Base-by-base conservation (phyloP, 257 asterid species). In the Salvia rosmarinus region DNA sequence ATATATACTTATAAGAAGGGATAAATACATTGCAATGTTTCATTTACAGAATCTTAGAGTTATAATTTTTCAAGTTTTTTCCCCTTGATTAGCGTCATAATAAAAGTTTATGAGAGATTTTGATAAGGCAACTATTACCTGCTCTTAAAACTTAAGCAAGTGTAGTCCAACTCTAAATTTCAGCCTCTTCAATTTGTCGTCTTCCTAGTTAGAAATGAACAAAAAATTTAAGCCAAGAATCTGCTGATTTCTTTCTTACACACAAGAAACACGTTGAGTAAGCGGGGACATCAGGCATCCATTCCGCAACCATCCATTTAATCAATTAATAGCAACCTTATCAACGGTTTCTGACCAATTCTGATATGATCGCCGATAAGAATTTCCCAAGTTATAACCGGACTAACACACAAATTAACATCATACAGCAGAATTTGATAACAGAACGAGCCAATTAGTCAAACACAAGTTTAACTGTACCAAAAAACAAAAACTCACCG, bases 71-170 rank as follows among this genome's bases (percentile, higher is more conserved):
- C 42, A 58, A 46, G 0, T 34, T 4, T 5, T 28, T 28, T 20
- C 23, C 40, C 56, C 4, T 5, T 51, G 37, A 55, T 12, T 73
- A 23, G 16, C 4, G 11, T 55, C 9, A 54, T 23, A 64, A 64
- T 34, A 61, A 47, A 52, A 21, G 37, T 73, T 40, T 0, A 54
- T n/a, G 10, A 19, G 34, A 40, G 47, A 12, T 23, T 51, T 30
- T 46, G 40, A 42, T 10, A 32, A 59, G 49, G 49, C 14, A 56
- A 55, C 30, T 46, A 30, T 30, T 3, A 10, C 64, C 64, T 14
- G 44, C 57, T 68, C 20, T 8, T 6, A 40, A 68, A 50, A 75
- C 54, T 39, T 8, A n/a, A 49, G 17, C 52, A 19, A 61, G 51
- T 19, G 47, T 40, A 51, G 14, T 40, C 23, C 52, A 25, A 40